A percentile compares a stretch with the other conserved stretches of the same genome.
These are phyloP conservation scores for Dothistroma pini DNA, from an alignment of 2,329 filamentous ascomycete genomes.

Conservation along the genomic window DNA sequence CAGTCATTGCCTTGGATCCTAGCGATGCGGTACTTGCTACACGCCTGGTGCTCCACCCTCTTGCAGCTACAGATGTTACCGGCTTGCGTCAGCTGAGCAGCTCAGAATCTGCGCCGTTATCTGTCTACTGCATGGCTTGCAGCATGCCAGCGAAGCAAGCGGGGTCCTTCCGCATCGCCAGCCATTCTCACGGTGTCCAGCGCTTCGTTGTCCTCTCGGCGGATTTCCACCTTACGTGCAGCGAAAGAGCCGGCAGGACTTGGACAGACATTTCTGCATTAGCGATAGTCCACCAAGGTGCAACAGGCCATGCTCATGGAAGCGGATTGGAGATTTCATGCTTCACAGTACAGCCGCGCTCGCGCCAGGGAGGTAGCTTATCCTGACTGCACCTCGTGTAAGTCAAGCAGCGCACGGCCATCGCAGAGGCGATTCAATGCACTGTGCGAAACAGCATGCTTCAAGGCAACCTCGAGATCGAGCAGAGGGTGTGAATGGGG, in stretches of 20 bases:
- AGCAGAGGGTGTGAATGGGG: conserved; percentile 4
- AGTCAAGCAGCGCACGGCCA: neutral
- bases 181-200: neutral
- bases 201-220: conserved; percentile 7
- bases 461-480: neutral
- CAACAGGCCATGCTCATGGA: neutral
- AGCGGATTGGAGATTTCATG: neutral
- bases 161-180: neutral
- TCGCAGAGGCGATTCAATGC: neutral
- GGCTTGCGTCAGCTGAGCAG: neutral
- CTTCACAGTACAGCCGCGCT: neutral
- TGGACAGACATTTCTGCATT: conserved; percentile 2
- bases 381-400: neutral
- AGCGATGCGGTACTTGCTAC: neutral
- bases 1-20: neutral
- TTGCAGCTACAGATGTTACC: neutral
- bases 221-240: conserved; percentile 5
- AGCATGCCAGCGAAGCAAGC: conserved; percentile 10
- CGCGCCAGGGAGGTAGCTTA: neutral
- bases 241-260: neutral
- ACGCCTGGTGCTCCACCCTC: neutral
- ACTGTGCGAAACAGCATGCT: neutral
- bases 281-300: conserved; percentile 2
- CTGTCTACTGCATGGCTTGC: conserved; percentile 6
- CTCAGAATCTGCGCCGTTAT: neutral